Evolutionary conservation across 1,139 yeast species (phyloP).

Genomic region (Arxiozyma telluris): DNA sequence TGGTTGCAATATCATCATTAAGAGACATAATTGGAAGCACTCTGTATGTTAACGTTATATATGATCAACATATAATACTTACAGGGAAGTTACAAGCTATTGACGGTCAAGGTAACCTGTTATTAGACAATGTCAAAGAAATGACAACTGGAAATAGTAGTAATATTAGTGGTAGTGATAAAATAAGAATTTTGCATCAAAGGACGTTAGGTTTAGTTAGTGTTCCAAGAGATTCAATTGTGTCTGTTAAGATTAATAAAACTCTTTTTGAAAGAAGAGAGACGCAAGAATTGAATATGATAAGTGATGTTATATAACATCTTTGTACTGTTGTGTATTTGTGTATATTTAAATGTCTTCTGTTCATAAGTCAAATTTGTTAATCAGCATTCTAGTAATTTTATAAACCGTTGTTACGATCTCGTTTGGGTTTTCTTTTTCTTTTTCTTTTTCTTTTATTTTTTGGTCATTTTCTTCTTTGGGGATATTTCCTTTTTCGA

Average conservation of each 20-base stretch:
- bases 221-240: slow-evolving; percentile 23
- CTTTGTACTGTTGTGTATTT: not conserved
- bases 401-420: too few relatives aligned
- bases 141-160: slow-evolving; percentile 2
- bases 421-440: too few relatives aligned
- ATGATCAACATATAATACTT: slow-evolving; percentile 8
- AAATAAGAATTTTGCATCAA: slow-evolving; percentile 7
- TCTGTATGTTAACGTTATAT: slow-evolving; percentile 15
- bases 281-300: slow-evolving; percentile 6
- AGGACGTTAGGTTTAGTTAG: slow-evolving; percentile 26
- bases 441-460: too few relatives aligned
- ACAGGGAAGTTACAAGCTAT: slow-evolving; percentile 25
- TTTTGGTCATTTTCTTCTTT: too few relatives aligned
- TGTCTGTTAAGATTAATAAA: slow-evolving; percentile 14
- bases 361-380: not conserved
- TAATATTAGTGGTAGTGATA: too few relatives aligned
- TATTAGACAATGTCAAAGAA: slow-evolving; percentile 26
- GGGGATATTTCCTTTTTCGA: too few relatives aligned
- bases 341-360: not conserved
- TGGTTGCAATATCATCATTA: not conserved
- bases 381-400: too few relatives aligned
- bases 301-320: slow-evolving; percentile 13
- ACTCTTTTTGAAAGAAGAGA: slow-evolving; percentile 7
- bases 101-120: slow-evolving; percentile 24
- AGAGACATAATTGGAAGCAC: slow-evolving; percentile 1